A percentile compares a stretch with the other conserved stretches of the same genome.
phyloP scores from a whole-genome alignment of 2,329 filamentous ascomycete species.

The Macrophomina tecta region DNA sequence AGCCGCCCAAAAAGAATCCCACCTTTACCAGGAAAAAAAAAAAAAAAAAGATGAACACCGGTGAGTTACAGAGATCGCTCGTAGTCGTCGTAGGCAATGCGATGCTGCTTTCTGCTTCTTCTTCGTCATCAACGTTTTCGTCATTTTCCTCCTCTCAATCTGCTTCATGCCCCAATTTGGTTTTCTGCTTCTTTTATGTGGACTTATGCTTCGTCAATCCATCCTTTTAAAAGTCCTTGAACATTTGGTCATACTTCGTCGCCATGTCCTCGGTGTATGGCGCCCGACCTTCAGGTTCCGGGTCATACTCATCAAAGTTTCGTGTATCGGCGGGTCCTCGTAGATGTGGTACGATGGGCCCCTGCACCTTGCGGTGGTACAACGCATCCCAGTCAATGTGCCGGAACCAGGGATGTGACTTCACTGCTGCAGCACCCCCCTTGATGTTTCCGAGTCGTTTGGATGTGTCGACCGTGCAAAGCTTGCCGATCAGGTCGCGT shows the following conservation, averaged over 20 bases:
- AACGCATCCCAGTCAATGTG: conserved; percentile 77
- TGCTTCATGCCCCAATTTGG: neutral
- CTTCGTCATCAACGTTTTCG: neutral
- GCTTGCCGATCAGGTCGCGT: conserved; percentile 74
- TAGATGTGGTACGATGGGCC: conserved; percentile 78
- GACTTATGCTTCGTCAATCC: conserved; percentile 1
- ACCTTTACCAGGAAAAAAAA: neutral
- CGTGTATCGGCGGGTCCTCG: conserved; percentile 75
- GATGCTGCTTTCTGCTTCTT: conserved; percentile 8
- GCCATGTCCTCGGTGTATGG: conserved; percentile 73
- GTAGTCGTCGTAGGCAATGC: conserved; percentile 21
- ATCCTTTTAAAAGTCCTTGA: conserved; percentile 68
- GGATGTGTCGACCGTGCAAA: conserved; percentile 81
- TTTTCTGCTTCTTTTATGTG: conserved; percentile 5
- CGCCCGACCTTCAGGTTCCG: conserved; percentile 70
- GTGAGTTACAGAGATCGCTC: conserved; percentile 22
- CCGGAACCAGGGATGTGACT: conserved; percentile 76
- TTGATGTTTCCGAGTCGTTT: conserved; percentile 79
- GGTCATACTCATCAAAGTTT: conserved; percentile 84
- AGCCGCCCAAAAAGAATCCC: conserved; percentile 9
- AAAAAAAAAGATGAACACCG: conserved; percentile 11
- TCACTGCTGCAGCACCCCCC: conserved; percentile 74
- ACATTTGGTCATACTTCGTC: conserved; percentile 72
- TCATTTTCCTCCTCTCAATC: conserved; percentile 7
- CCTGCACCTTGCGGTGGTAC: conserved; percentile 66